phyloP scores from a whole-genome alignment of 164 flowering plant genomes.

The Magnolia kwangsiensis region DNA sequence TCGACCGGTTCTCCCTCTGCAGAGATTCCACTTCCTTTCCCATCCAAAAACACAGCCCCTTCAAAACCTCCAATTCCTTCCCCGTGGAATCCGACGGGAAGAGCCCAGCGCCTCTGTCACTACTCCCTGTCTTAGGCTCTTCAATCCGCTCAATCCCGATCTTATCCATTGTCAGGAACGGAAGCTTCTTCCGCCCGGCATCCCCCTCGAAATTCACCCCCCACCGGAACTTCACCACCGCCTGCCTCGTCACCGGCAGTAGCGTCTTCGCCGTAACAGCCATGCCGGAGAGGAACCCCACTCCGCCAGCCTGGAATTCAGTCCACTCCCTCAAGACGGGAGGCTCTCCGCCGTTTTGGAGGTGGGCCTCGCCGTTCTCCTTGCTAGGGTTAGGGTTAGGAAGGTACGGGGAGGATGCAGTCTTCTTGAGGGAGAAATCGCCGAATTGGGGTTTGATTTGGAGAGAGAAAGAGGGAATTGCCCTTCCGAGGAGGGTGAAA shows the following conservation, averaged over 20 bases:
- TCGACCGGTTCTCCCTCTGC: constrained; percentile 52
- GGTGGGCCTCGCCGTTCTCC: constrained; percentile 19
- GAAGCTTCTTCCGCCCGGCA: constrained; percentile 31
- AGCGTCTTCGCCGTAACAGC: constrained; percentile 46
- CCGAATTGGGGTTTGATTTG: constrained; percentile 51
- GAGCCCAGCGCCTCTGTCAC: not conserved
- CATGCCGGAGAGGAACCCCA: constrained; percentile 45
- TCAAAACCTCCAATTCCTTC: constrained; percentile 46
- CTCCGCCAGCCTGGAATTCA: constrained; percentile 21
- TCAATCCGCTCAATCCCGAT: constrained; percentile 60
- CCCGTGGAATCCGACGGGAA: not conserved
- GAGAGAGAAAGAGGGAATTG: constrained; percentile 39
- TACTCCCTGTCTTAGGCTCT: constrained; percentile 23
- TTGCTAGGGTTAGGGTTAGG: constrained; percentile 18
- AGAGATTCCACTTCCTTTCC: constrained; percentile 62
- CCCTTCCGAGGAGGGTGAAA: constrained; percentile 36
- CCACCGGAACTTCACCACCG: constrained; percentile 54
- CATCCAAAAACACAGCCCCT: constrained; percentile 68
- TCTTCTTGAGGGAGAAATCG: constrained; percentile 45
- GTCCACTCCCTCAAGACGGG: constrained; percentile 21
- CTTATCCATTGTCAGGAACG: constrained; percentile 66
- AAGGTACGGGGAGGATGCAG: constrained; percentile 20
- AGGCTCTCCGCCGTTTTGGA: constrained; percentile 20
- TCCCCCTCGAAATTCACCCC: constrained; percentile 52
- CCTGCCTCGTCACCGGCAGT: constrained; percentile 48